Evolutionary conservation across 2,329 filamentous ascomycete genomes (phyloP), one percentile per base, ranked within the genome.

Genomic region (Neonectria sp.): DNA sequence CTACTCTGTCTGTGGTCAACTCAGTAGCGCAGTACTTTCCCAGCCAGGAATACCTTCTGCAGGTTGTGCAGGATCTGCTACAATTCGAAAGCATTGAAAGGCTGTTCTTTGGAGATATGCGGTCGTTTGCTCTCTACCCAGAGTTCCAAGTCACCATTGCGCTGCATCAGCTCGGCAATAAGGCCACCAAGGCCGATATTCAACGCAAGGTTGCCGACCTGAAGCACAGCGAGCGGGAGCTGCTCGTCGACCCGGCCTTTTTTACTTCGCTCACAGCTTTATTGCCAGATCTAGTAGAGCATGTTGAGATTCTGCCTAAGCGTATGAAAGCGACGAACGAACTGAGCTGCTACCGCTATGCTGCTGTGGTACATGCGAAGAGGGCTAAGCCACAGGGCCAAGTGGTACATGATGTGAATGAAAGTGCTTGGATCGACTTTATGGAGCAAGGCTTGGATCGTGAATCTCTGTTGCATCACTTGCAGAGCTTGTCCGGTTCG

Each of bases 21-120:
- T 78, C 76, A 0, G 76, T 77, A 0, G 69, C 63, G 0, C 76
- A 78, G n/a, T 77, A 78, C 40, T 78, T 78, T 33, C 76, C 76
- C 7, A 74, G 56, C 12, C 67, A 61, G 17, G 69, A 73, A 1
- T 78, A 78, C 21, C 17, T 78, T 0, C 17, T 57, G 0, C 55
- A 65, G 5, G 64, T 75, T 0, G 45, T 76, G 0, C 21, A 72
- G 3, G 63, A 64, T n/a, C 17, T 77, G 1, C 21, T 68, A 2
- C 49, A 49, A 21, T 21, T 67, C 1, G 31, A 21, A 0, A 49
- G 64, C 0, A 58, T 67, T 2, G 51, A 68, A 35, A 61, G 57
- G 0, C n/a, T 76, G 0, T 71, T 75, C 52, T 76, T 75, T 21
- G 71, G 72, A 1, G 74, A 75, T n/a, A 68, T 75, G 6, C 68